These are phyloP conservation scores for Yamadazyma sp. DNA, from an alignment of 805 yeast species.

Conservation along the genomic window DNA sequence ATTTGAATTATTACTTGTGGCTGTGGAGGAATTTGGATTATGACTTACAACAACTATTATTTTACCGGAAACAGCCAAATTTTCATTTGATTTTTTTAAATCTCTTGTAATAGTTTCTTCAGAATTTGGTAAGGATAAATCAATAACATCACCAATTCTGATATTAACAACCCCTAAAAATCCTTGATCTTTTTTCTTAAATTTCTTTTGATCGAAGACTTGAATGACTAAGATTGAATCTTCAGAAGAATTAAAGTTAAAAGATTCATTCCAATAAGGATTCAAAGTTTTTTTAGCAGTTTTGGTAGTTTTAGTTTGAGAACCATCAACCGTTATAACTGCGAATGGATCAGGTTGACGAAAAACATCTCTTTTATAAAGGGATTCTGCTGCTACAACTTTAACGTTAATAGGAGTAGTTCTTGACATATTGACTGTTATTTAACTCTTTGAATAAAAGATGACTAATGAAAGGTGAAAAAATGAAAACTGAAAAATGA, in stretches of 20 bases:
- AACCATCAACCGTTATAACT: slow-evolving; percentile 94
- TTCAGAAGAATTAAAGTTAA: slow-evolving; percentile 72
- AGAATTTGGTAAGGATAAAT: slow-evolving; percentile 45
- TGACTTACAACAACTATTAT: slow-evolving; percentile 73
- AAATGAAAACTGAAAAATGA: too few species aligned
- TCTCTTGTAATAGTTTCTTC: slow-evolving; percentile 93
- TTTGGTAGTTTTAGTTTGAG: slow-evolving; percentile 91
- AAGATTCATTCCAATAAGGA: slow-evolving; percentile 97
- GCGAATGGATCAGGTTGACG: slow-evolving; percentile 98
- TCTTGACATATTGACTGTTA: slow-evolving; percentile 14
- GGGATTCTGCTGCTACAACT: slow-evolving; percentile 93
- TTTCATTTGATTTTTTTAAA: slow-evolving; percentile 86
- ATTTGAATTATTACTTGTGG: slow-evolving; percentile 10
- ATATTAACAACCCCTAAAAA: slow-evolving; percentile 94
- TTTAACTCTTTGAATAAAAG: too few species aligned
- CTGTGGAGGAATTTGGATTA: slow-evolving; percentile 12
- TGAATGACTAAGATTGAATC: slow-evolving; percentile 87
- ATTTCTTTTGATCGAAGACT: slow-evolving; percentile 95
- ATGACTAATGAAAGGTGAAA: too few species aligned
- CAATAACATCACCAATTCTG: slow-evolving; percentile 84
- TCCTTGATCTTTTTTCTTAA: slow-evolving; percentile 98
- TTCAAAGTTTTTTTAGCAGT: slow-evolving; percentile 91
- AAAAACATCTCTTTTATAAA: slow-evolving; percentile 91
- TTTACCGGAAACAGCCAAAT: slow-evolving; percentile 90
- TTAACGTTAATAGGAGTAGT: slow-evolving; percentile 51